Base-by-base conservation (phyloP, 208 protist genomes). In the Spironucleus salmonicida region DNA sequence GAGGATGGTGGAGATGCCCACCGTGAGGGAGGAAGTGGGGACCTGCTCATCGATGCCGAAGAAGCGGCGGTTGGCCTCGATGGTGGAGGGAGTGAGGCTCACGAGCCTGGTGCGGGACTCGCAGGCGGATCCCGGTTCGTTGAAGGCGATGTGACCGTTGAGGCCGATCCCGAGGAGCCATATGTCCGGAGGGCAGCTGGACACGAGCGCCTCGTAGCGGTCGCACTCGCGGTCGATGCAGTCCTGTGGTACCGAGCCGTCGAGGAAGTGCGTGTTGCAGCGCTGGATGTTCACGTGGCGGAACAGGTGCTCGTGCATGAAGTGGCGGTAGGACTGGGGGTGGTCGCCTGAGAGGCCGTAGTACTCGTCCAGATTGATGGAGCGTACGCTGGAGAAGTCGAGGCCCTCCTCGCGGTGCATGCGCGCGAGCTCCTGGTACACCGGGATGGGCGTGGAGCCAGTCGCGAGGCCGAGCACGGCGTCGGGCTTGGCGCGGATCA, bases 281-380 rank as follows among this genome's bases (percentile, higher is more conserved):
- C 11, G 9, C 35, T 68, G 9, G 45, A 77, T 62, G 58, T 77
- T 68, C 15, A 68, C 34, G 49, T 67, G 11, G 57, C 35, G 9
- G 74, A 77, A 77, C 32, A 77, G 74, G 74, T 77, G 7, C 58
- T 62, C 74, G 57, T 77, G 58, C 74, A 77, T 77, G 74, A 77
- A 77, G 32, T n/a, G 26, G 29, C n/a, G n/a, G 59, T 77, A 77
- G 49, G 49, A 45, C 74, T 77, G 58, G 74, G n/a, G 29, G 35
- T 77, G 74, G 19, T 7, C 7, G 9, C 9, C 9, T n/a, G 74
- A 32, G 58, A 77, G 57, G n/a, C 74, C 57, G 9, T 30, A 4
- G 45, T 77, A 77, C 74, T 77, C 74, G 59, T 77, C 74, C 27
- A 77, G 74, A 40, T 77, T 77, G 74, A 68, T 67, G 19, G 74